Evolutionary conservation across 306 rosid genomes (phyloP), one percentile per base, ranked within the genome.

Genomic region (Cicer chorassanicum): DNA sequence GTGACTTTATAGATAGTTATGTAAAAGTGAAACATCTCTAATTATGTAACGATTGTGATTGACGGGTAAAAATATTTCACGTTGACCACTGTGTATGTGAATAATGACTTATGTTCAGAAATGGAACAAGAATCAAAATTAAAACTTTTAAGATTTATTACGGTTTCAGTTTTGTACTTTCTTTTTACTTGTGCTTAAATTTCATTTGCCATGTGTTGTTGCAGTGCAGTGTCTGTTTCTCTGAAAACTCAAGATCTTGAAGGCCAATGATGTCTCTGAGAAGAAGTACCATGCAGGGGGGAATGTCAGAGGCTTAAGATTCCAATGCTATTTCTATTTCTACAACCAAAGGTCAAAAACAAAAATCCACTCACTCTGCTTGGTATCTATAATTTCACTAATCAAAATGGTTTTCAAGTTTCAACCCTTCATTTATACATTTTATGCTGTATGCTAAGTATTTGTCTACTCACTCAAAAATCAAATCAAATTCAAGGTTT

Each of bases 91-190:
- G 21, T 19, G 21, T 19, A 19, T n/a, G n/a, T n/a, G n/a, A 46
- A 76, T 38, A 41, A 62, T 10, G 18, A 18, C 54, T 54, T 67
- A 7, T 81, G 78, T 74, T 80, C 82, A 83, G 82, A 75, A 82
- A 84, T 40, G 12, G 61, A 83, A 84, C 84, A 80, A 83, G 83
- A 85, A 83, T 87, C 78, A 76, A 85, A 43, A 79, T 67, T 67
- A 43, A 59, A 36, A 61, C 80, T 51, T 78, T 66, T 13, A 62
- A 65, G 49, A 41, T 85, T 78, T 68, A 60, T 72, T 73, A 29
- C 11, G 55, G 67, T 60, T 75, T 78, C 44, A n/a, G 14, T 76
- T 43, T 49, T 15, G 40, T 46, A 24, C 51, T 60, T 73, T 2
- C 16, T 51, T 2, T 54, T 54, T 8, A 4, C 36, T 8, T 16